These are phyloP conservation scores for Cladophialophora immunda DNA, from an alignment of 2,329 filamentous ascomycete genomes.

Conservation along the genomic window DNA sequence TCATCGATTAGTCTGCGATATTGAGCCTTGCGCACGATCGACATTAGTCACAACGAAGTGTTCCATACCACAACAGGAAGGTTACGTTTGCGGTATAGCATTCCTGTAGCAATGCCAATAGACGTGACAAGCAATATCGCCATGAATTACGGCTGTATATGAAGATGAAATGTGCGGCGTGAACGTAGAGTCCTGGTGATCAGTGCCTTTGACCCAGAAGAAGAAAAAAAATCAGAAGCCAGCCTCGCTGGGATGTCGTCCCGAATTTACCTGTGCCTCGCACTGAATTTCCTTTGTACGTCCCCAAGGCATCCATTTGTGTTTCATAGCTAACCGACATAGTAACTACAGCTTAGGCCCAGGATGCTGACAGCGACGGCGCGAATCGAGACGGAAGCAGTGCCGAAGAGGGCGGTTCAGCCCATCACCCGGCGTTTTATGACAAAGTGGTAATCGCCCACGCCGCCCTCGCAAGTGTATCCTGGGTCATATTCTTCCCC, in stretches of 20 bases:
- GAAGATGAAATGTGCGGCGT: neutral
- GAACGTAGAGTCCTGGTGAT: neutral
- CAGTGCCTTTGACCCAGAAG: neutral
- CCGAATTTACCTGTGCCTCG: neutral
- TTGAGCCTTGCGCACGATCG: too few relatives aligned
- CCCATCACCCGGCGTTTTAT: too few relatives aligned
- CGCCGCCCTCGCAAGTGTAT: too few relatives aligned
- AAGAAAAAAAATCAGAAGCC: neutral
- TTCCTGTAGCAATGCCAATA: neutral
- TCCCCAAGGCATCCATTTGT: neutral
- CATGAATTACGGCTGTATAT: neutral
- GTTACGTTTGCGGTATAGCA: neutral
- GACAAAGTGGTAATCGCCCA: too few relatives aligned
- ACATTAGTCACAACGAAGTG: too few relatives aligned
- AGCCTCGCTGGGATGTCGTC: neutral
- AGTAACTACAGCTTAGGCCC: too few relatives aligned
- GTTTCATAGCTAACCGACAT: too few relatives aligned
- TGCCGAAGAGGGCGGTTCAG: too few relatives aligned
- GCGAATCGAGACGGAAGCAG: too few relatives aligned
- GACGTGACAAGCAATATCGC: neutral
- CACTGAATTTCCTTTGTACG: neutral
- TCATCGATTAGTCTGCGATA: too few relatives aligned
- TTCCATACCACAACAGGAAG: neutral
- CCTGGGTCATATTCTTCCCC: too few relatives aligned
- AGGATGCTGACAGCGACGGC: too few relatives aligned